These are phyloP conservation scores for Fraxinus quadrangulata DNA, from an alignment of 257 asterid genomes.

Conservation along the genomic window DNA sequence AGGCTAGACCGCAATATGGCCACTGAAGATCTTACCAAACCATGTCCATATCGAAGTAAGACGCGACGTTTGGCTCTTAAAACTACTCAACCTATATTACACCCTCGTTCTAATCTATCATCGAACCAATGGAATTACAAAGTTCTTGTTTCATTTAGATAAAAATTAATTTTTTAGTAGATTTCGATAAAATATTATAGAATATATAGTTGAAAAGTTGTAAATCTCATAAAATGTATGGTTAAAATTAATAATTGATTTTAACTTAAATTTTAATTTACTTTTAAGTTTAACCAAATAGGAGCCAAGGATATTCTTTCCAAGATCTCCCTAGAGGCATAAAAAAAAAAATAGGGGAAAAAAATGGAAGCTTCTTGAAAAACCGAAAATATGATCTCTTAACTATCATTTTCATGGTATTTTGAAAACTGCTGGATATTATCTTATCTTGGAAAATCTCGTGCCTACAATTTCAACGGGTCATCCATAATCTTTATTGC, in stretches of 20 bases:
- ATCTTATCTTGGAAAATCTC: neutral
- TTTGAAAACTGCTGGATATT: conserved; percentile 1
- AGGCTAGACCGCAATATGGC: neutral
- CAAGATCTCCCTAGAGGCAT: neutral
- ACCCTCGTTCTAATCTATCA: neutral
- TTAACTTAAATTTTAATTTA: no score
- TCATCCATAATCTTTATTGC: neutral
- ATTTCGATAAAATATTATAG: no score
- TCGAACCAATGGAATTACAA: neutral
- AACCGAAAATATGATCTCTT: neutral
- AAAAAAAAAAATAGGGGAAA: neutral
- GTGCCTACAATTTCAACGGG: neutral
- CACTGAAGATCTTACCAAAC: neutral
- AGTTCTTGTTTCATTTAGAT: no score
- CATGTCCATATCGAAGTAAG: neutral
- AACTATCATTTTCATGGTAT: neutral
- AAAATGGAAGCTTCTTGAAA: neutral
- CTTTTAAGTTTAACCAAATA: no score
- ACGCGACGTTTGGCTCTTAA: neutral
- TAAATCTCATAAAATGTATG: no score
- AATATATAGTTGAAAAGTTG: no score
- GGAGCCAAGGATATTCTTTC: neutral
- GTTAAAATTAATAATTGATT: no score
- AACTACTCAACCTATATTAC: neutral
- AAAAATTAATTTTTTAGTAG: no score